Percentiles rank a stretch among this genome's conserved stretches.
Conservation (phyloP, 2,329 filamentous ascomycete species). For the Apiospora marii region DNA sequence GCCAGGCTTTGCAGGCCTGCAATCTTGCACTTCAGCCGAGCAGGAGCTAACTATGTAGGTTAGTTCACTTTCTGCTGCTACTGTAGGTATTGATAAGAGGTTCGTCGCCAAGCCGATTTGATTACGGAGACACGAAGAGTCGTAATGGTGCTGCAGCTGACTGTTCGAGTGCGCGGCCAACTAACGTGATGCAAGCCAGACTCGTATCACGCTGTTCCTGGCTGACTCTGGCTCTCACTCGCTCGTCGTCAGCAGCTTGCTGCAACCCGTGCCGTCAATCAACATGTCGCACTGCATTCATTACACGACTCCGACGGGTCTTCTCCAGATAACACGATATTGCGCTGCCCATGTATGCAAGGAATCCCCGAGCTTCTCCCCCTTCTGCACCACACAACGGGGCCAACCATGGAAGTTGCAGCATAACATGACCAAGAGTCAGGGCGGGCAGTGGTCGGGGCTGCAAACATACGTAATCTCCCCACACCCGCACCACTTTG, state of each 20-base stretch:
- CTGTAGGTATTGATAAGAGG: neutral
- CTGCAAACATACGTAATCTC: conserved; percentile 20
- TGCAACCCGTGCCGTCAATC: neutral
- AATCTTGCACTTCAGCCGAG: neutral
- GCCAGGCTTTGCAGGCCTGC: conserved; percentile 3
- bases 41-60: too few relatives aligned
- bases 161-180: neutral
- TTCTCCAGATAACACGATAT: conserved; percentile 12
- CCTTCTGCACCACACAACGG: neutral
- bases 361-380: conserved; percentile 13
- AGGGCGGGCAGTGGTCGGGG: neutral
- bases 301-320: neutral
- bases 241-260: too few relatives aligned
- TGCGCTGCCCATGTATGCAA: conserved; percentile 1
- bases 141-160: conserved; percentile 1
- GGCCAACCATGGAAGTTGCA: neutral
- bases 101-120: conserved; percentile 12
- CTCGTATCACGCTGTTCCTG: conserved; percentile 18
- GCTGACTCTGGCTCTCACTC: neutral
- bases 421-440: conserved; percentile 18
- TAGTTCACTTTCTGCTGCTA: neutral
- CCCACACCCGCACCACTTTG: conserved; percentile 14
- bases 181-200: neutral
- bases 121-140: neutral
- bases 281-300: neutral